Percentiles rank a stretch among this genome's conserved stretches.
Conservation (phyloP, 768 basidiomycete genomes). For the Lepiota venenata region DNA sequence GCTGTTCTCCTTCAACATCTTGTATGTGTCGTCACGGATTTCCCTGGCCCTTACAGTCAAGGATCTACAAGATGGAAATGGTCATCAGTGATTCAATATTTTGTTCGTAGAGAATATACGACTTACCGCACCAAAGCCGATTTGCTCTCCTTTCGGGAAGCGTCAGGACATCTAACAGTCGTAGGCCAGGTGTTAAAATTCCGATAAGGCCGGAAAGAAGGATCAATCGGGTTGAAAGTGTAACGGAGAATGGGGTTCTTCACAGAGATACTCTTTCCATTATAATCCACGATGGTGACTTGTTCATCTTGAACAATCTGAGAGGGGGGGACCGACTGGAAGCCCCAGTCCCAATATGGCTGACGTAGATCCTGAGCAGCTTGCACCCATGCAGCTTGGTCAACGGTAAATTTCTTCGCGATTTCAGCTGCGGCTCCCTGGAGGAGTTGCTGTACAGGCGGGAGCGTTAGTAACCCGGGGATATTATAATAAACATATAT, state of each 20-base stretch:
- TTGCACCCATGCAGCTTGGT: conserved; percentile 23
- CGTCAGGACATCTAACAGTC: conserved; percentile 30
- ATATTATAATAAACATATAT: background rate
- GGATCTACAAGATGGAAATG: conserved; percentile 8
- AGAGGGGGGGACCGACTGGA: conserved; percentile 30
- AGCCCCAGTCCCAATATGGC: conserved; percentile 54
- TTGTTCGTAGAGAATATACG: background rate
- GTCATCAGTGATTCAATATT: background rate
- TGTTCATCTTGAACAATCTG: conserved; percentile 26
- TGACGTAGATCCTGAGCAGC: conserved; percentile 34
- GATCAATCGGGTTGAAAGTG: conserved; percentile 26
- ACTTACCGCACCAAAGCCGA: background rate
- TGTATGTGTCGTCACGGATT: conserved; percentile 25
- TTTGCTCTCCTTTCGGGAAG: background rate
- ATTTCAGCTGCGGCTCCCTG: conserved; percentile 34
- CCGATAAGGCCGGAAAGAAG: conserved; percentile 23
- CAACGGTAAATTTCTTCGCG: conserved; percentile 35
- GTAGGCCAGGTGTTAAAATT: conserved; percentile 26
- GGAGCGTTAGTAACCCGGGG: background rate
- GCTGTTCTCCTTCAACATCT: conserved; percentile 26
- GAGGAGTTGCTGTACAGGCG: conserved; percentile 41
- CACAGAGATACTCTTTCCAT: conserved; percentile 22
- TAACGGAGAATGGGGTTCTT: conserved; percentile 32
- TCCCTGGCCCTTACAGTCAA: conserved; percentile 15
- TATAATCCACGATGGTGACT: conserved; percentile 12